Conservation (phyloP, 768 basidiomycete species). For the Amanita rubescens region DNA sequence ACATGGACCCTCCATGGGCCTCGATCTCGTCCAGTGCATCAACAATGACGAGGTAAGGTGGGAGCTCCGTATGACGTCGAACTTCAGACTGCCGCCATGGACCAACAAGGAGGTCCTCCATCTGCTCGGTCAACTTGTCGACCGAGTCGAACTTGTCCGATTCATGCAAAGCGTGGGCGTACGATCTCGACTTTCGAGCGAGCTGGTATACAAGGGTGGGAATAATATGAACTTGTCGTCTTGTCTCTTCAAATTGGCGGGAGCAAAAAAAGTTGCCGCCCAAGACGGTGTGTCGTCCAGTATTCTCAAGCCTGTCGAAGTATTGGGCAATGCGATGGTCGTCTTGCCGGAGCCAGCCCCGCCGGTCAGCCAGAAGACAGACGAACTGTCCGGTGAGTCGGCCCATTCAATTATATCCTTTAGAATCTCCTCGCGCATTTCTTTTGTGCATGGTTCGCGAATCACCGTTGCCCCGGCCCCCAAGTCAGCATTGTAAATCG, state of each 20-base stretch:
- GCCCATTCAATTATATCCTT: constrained; percentile 18
- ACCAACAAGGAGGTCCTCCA: constrained; percentile 14
- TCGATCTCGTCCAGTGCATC: constrained; percentile 21
- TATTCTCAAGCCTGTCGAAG: constrained; percentile 10
- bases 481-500: constrained; percentile 6
- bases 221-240: constrained; percentile 12
- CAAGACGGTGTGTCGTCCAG: constrained; percentile 10
- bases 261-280: constrained; percentile 24
- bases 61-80: background rate
- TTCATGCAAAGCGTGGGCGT: constrained; percentile 11
- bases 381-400: constrained; percentile 11
- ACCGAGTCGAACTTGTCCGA: constrained; percentile 7
- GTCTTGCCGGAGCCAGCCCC: constrained; percentile 14
- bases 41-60: constrained; percentile 15
- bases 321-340: constrained; percentile 18
- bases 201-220: constrained; percentile 20
- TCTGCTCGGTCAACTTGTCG: constrained; percentile 9
- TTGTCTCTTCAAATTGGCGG: constrained; percentile 17
- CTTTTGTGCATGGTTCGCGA: constrained; percentile 16
- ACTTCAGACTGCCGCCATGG: constrained; percentile 13
- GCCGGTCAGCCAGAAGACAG: constrained; percentile 8
- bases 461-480: background rate
- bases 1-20: constrained; percentile 8
- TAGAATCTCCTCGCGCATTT: constrained; percentile 20
- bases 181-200: constrained; percentile 16